Conservation (phyloP, 352 stramenopile genomes). For the Globisporangium rhizosaccharum region DNA sequence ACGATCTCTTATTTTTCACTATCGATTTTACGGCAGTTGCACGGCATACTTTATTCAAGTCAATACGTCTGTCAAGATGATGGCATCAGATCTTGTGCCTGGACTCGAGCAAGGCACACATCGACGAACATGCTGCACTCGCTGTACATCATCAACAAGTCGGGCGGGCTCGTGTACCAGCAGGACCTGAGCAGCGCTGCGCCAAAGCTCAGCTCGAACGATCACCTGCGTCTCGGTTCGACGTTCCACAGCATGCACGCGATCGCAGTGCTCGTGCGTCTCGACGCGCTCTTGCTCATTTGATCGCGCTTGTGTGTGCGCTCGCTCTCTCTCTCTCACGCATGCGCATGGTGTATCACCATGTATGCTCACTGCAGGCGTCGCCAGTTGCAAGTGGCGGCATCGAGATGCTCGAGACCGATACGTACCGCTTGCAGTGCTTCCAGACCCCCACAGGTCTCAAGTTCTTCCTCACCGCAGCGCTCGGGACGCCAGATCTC, state of each 20-base stretch:
- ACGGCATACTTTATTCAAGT: too few relatives aligned
- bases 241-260: constrained; percentile 94
- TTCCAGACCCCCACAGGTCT: constrained; percentile 90
- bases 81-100: background rate
- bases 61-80: too few relatives aligned
- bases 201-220: constrained; percentile 87
- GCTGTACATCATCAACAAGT: constrained; percentile 94
- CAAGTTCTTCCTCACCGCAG: constrained; percentile 93
- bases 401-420: constrained; percentile 90
- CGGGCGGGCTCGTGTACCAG: constrained; percentile 91
- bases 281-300: background rate
- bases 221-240: constrained; percentile 90
- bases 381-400: constrained; percentile 78
- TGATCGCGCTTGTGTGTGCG: background rate
- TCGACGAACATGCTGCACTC: constrained; percentile 76
- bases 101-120: too few relatives aligned
- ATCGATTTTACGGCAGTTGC: too few relatives aligned
- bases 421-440: constrained; percentile 90
- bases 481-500: constrained; percentile 77
- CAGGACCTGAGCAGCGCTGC: constrained; percentile 84
- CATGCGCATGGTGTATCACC: background rate
- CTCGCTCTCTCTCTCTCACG: background rate
- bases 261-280: constrained; percentile 73
- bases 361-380: constrained; percentile 28
- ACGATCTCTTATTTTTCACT: too few relatives aligned